Evolutionary conservation across 2,329 filamentous ascomycete genomes (phyloP).

Genomic region (Pseudogymnoascus sp.): DNA sequence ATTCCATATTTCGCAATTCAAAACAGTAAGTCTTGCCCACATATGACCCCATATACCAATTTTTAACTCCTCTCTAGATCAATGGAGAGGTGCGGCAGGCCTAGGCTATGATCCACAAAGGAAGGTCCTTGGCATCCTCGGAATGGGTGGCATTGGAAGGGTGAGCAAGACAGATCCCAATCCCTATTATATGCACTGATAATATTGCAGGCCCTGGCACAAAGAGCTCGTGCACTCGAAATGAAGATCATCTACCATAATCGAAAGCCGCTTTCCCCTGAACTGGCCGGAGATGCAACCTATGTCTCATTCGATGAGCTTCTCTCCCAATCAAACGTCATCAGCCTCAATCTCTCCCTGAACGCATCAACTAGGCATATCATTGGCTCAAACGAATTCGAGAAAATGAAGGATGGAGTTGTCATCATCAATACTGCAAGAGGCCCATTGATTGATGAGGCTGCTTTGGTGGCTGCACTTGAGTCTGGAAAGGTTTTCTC

Average conservation of each 20-base stretch:
- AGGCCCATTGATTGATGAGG: slow-evolving; percentile 71
- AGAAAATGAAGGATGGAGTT: slow-evolving; percentile 67
- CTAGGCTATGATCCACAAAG: slow-evolving; percentile 56
- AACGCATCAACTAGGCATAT: slow-evolving; percentile 65
- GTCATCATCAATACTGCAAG: slow-evolving; percentile 73
- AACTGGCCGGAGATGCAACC: slow-evolving; percentile 43
- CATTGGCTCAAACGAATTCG: slow-evolving; percentile 59
- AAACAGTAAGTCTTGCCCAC: background rate
- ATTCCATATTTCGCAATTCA: slow-evolving; percentile 20
- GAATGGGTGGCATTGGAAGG: slow-evolving; percentile 73
- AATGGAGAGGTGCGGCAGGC: slow-evolving; percentile 40
- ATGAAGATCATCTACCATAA: slow-evolving; percentile 70
- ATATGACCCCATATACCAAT: background rate
- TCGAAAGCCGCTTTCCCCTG: slow-evolving; percentile 46
- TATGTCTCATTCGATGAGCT: slow-evolving; percentile 68
- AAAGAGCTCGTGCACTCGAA: slow-evolving; percentile 61
- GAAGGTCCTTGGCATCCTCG: slow-evolving; percentile 68
- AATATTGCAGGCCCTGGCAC: slow-evolving; percentile 50
- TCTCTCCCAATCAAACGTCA: slow-evolving; percentile 57
- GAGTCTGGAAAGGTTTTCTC: slow-evolving; percentile 57
- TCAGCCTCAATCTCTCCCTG: slow-evolving; percentile 69
- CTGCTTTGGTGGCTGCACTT: slow-evolving; percentile 64
- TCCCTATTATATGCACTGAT: background rate
- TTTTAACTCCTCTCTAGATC: background rate
- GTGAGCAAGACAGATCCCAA: background rate